A percentile compares a stretch with the other conserved stretches of the same genome.
These are phyloP conservation scores for Beauveria brongniartii DNA, from an alignment of 2,329 filamentous ascomycete species.

Conservation along the genomic window DNA sequence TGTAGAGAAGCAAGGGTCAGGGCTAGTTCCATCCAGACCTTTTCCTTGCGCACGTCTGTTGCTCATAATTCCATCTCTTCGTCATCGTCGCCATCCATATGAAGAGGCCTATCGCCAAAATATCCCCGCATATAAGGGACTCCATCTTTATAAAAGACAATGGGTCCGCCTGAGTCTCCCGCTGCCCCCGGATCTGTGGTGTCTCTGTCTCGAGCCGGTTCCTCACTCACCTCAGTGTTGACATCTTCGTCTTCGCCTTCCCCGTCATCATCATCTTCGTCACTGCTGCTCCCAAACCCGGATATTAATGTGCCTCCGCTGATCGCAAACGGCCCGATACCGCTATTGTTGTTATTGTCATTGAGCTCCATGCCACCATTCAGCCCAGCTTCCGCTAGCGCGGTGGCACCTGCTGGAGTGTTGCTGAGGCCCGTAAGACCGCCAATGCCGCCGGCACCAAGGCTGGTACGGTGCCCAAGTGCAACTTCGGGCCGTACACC, in stretches of 20 bases:
- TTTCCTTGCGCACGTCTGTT: neutral
- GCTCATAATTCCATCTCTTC: conserved; percentile 10
- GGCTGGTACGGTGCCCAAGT: conserved; percentile 66
- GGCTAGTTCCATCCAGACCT: neutral
- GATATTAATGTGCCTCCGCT: conserved; percentile 70
- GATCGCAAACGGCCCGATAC: conserved; percentile 64
- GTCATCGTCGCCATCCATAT: neutral
- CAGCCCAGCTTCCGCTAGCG: conserved; percentile 72
- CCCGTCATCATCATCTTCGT: conserved; percentile 93
- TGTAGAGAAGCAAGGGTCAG: neutral
- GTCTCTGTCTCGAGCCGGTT: conserved; percentile 14
- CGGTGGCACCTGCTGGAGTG: conserved; percentile 46
- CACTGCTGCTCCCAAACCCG: conserved; percentile 89
- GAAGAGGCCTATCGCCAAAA: conserved; percentile 5
- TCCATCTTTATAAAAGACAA: neutral
- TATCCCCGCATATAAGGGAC: conserved; percentile 1
- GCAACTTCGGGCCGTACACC: conserved; percentile 89
- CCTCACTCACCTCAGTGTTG: conserved; percentile 54
- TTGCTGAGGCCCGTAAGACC: conserved; percentile 38
- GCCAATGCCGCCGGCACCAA: conserved; percentile 37
- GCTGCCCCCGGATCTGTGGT: neutral
- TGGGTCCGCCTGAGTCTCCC: neutral
- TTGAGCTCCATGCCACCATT: conserved; percentile 65
- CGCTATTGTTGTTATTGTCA: conserved; percentile 55
- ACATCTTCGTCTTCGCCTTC: conserved; percentile 75